Evolutionary conservation across 2,329 filamentous ascomycete species (phyloP), one percentile per base, ranked within the genome.

Genomic region (Aspergillus hortae): DNA sequence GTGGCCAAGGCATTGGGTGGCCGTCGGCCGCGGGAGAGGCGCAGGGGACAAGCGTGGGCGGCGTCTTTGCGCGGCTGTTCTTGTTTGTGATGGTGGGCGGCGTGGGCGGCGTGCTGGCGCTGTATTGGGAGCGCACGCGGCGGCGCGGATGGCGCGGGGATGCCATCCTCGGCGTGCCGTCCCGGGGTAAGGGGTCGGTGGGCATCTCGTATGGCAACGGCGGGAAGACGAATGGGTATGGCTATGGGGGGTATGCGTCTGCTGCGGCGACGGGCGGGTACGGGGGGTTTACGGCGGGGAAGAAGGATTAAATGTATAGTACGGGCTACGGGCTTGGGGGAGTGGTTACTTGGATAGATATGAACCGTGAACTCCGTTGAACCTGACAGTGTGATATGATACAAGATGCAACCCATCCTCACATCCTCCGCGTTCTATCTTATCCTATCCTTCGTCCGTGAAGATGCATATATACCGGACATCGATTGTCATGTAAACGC

Each of bases 141-240:
- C 58, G 60, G n/a, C 53, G 54, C 21, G 56, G 60, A 6, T 72
- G 70, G 67, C 63, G 62, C 68, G 77, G 53, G 62, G 80, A 56
- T 78, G 81, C 80, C 53, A 73, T 61, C 27, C 42, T 74, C 71
- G 80, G 52, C 61, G 58, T 77, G 67, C 58, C 78, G 74, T 10
- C 70, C 69, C 46, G 62, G 3, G 63, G 62, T 2, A 77, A 74
- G 42, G 75, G 77, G 14, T 74, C 76, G 19, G 70, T 79, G 46
- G 81, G 79, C 48, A 66, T 83, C 46, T 75, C 76, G 6, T 84
- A 81, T 67, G 61, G 82, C 67, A 49, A 77, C 79, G 57, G 80
- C 79, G 57, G 80, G 40, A 67, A 78, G 54, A 61, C 79, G 56
- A 82, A 77, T 72, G 74, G 78, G 48, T 82, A 85, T 69, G 81